Evolutionary conservation across 1,284 basidiomycete genomes (phyloP).

Genomic region (Boletus sp.): DNA sequence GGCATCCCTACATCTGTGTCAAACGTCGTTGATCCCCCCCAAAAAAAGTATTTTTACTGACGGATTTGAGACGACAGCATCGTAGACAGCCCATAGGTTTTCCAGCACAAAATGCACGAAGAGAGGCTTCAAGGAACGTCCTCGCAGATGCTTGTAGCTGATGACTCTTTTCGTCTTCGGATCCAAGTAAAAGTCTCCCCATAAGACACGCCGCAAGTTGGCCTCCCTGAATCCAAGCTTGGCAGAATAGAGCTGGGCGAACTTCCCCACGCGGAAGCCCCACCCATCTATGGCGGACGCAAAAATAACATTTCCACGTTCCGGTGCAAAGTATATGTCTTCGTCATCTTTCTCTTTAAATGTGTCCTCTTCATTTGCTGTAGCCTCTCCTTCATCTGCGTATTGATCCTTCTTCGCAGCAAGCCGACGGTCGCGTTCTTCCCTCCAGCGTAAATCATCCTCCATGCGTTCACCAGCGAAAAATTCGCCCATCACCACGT

Average conservation of each 20-base stretch:
- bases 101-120: conserved; percentile 98
- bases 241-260: conserved; percentile 88
- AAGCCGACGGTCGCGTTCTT: conserved; percentile 82
- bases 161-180: conserved; percentile 95
- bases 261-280: conserved; percentile 94
- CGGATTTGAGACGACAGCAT: conserved; percentile 83
- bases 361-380: conserved; percentile 52
- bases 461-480: conserved; percentile 97
- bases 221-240: conserved; percentile 91
- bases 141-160: conserved; percentile 84
- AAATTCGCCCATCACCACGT: conserved; percentile 96
- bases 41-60: conserved; percentile 44
- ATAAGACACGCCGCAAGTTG: conserved; percentile 84
- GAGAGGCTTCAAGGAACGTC: conserved; percentile 87
- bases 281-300: conserved; percentile 96
- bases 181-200: conserved; percentile 98
- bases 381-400: conserved; percentile 63
- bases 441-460: conserved; percentile 91
- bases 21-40: conserved; percentile 34
- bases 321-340: conserved; percentile 96
- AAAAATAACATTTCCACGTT: conserved; percentile 95
- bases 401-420: conserved; percentile 66
- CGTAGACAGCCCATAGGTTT: conserved; percentile 97
- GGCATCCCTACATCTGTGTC: conserved; percentile 68
- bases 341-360: conserved; percentile 96